Conservation (phyloP, 768 basidiomycete genomes). For the Boletus rufocinnamomeus region DNA sequence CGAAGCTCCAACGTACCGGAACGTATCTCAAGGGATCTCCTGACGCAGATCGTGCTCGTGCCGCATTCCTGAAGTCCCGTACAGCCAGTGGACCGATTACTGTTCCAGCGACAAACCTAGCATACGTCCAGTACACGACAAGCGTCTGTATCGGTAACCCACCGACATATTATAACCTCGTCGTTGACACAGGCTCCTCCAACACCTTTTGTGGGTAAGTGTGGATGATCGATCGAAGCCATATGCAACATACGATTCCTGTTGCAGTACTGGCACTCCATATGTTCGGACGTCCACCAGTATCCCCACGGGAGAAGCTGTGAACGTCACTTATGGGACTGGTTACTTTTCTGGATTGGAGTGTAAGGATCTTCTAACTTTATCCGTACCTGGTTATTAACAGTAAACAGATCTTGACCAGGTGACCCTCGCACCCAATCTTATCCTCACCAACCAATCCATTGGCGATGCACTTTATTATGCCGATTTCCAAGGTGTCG, state of each 20-base stretch:
- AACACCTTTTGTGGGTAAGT: conserved; percentile 32
- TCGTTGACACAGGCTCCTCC: conserved; percentile 36
- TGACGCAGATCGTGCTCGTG: conserved; percentile 22
- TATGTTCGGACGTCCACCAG: conserved; percentile 28
- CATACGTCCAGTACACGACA: conserved; percentile 24
- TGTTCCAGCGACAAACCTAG: conserved; percentile 21
- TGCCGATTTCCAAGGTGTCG: conserved; percentile 15
- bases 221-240: neutral
- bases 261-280: conserved; percentile 20
- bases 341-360: conserved; percentile 35
- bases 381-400: neutral
- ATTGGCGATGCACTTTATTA: conserved; percentile 28
- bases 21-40: conserved; percentile 21
- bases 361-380: conserved; percentile 19
- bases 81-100: conserved; percentile 7
- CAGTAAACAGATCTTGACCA: conserved; percentile 25
- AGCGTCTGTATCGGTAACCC: conserved; percentile 32
- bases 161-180: conserved; percentile 29
- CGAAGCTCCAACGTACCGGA: conserved; percentile 13
- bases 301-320: conserved; percentile 24
- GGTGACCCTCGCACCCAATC: conserved; percentile 25
- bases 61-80: conserved; percentile 10
- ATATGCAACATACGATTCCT: neutral
- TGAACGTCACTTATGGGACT: conserved; percentile 10
- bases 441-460: conserved; percentile 32